Percentiles rank a stretch among this genome's conserved stretches.
Conservation (phyloP, 768 basidiomycete species). For the Hericium coralloides region DNA sequence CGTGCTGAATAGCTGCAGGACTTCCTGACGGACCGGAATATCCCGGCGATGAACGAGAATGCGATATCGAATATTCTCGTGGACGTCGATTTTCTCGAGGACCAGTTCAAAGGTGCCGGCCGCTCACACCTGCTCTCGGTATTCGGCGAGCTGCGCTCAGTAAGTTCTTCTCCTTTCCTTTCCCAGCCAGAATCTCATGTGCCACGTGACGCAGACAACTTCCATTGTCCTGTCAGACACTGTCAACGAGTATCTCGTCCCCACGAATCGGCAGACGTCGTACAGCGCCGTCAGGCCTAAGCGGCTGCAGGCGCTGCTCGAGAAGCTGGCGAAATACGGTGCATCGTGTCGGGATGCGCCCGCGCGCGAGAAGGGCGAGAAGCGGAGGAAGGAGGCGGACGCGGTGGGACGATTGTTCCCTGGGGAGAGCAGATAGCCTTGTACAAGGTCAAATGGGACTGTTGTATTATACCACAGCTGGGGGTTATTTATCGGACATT, state of each 20-base stretch:
- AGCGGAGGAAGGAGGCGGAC: constrained; percentile 69
- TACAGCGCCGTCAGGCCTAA: constrained; percentile 63
- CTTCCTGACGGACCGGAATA: constrained; percentile 68
- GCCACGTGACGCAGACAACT: constrained; percentile 40
- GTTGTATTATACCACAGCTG: neutral
- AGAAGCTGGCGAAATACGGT: constrained; percentile 70
- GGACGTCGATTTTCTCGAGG: constrained; percentile 84
- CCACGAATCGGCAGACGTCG: constrained; percentile 56
- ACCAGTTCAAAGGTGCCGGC: constrained; percentile 72
- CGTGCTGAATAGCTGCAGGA: constrained; percentile 34
- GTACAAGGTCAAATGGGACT: neutral
- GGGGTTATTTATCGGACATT: neutral
- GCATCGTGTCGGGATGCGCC: constrained; percentile 47
- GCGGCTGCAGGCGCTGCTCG: constrained; percentile 62
- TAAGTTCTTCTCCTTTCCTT: constrained; percentile 27
- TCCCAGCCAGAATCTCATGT: neutral
- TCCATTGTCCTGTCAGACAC: constrained; percentile 65
- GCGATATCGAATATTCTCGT: constrained; percentile 79
- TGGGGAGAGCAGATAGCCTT: constrained; percentile 46
- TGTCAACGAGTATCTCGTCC: constrained; percentile 73
- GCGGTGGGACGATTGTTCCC: constrained; percentile 66
- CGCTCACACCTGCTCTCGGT: constrained; percentile 59
- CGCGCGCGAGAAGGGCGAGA: constrained; percentile 61
- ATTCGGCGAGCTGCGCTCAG: constrained; percentile 74
- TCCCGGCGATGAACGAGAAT: constrained; percentile 79